Base-by-base conservation (phyloP, 2,329 filamentous ascomycete genomes). In the Chrysosporium keratinophilum region DNA sequence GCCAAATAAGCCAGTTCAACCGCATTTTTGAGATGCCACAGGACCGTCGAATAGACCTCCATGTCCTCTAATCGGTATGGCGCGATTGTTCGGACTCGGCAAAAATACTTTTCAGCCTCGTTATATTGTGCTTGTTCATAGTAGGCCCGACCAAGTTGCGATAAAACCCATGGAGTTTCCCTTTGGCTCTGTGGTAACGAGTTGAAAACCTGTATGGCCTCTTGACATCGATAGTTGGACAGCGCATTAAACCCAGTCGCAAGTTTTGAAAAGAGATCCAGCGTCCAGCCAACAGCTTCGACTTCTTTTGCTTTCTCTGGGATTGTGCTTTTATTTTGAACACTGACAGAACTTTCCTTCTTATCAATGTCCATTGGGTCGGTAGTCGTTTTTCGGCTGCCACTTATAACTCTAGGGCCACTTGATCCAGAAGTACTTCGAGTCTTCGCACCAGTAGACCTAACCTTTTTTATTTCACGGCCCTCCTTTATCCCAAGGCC, bases 1-100 rank as follows among this genome's bases (percentile, higher is more conserved):
- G 91, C 88, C 28, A 98, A 77, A 69, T 93, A 95, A 0, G 91
- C 90, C 19, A 98, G 77, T 57, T 96, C 88, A 0, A 89, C 87
- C 65, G 96, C 91, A 58, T 87, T 84, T 69, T 95, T 95, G 58
- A 96, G 74, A 68, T 96, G 90, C 93, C 94, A 98, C n/a, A 98
- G 78, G n/a, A 95, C 85, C 0, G 93, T 98, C 12, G 91, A 97
- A 71, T 95, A 98, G 35, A 97, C 84, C 66, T 98, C 93, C 90
- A 97, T 96, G 64, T 96, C 90, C 65, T 95, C 86, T 43, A 94
- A 77, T 3, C 88, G 82, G 1, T 87, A 87, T 0, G 91, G 91
- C 11, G 87, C 84, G 60, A 93, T 77, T 33, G 84, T 80, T 49
- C 88, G 83, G 60, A 98, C 80, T 54, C 83, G 82, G 55, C 82